Percentiles rank a stretch among this genome's conserved stretches.
phyloP scores from a whole-genome alignment of 140 eudicot genomes.

The Erigeron philadelphicus region DNA sequence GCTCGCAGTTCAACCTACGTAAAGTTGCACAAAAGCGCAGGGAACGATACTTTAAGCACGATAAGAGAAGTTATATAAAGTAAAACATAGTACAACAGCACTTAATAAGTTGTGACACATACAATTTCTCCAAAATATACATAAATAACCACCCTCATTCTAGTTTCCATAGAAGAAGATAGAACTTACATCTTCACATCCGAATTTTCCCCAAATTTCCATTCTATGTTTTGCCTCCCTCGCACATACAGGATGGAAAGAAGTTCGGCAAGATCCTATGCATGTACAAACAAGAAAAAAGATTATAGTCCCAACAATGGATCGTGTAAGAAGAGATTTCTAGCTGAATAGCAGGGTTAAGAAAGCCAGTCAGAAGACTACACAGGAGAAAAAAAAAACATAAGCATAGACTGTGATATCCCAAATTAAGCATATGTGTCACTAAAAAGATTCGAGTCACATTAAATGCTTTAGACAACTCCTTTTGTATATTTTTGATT shows the following conservation, averaged over 20 bases:
- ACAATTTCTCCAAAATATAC: too few relatives aligned
- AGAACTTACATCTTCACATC: conserved; percentile 86
- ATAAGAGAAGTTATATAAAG: conserved; percentile 1
- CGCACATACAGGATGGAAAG: conserved; percentile 95
- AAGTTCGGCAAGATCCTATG: conserved; percentile 85
- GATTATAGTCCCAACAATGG: conserved; percentile 13
- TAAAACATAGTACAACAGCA: conserved; percentile 3
- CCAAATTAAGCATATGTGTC: background rate
- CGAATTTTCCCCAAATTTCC: conserved; percentile 98
- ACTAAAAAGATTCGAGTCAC: too few relatives aligned
- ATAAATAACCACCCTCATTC: background rate
- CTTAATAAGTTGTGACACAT: background rate
- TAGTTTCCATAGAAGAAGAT: background rate
- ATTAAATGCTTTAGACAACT: too few relatives aligned
- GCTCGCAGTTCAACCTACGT: conserved; percentile 90
- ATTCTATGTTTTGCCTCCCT: conserved; percentile 87
- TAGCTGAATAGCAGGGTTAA: conserved; percentile 4
- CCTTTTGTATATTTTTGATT: too few relatives aligned
- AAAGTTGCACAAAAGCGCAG: background rate
- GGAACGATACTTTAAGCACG: background rate
- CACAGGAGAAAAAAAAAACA: background rate
- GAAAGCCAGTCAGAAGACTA: background rate
- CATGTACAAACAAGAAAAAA: conserved; percentile 20
- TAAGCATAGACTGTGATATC: background rate
- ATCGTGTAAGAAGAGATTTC: conserved; percentile 12